These are phyloP conservation scores for Nemophila menziesii DNA, from an alignment of 257 asterid genomes.

Conservation along the genomic window DNA sequence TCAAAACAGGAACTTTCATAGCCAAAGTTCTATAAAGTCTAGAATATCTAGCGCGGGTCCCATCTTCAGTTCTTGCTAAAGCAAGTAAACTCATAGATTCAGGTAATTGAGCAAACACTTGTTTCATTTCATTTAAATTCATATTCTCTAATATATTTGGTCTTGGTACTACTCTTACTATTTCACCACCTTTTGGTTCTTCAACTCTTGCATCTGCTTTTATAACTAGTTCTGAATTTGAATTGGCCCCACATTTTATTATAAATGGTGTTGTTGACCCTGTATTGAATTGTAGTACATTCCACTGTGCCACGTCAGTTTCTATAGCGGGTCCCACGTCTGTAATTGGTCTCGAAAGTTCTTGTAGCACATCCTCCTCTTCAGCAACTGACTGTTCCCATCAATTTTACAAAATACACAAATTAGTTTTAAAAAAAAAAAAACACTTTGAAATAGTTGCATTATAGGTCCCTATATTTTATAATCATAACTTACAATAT, in stretches of 20 bases:
- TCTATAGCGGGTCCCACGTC: conserved; percentile 37
- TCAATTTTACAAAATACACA: not conserved
- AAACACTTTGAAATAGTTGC: too few species aligned
- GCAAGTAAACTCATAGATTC: conserved; percentile 86
- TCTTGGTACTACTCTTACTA: conserved; percentile 72
- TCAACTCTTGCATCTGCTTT: conserved; percentile 84
- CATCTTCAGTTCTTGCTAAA: conserved; percentile 88
- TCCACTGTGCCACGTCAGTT: conserved; percentile 95
- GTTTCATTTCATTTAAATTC: conserved; percentile 76
- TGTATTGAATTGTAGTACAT: conserved; percentile 87
- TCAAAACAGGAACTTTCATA: conserved; percentile 91
- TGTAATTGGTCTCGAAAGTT: conserved; percentile 28
- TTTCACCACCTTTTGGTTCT: conserved; percentile 94
- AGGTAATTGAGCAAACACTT: conserved; percentile 58
- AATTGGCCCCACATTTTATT: conserved; percentile 95
- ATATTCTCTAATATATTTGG: conserved; percentile 61
- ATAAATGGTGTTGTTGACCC: conserved; percentile 88
- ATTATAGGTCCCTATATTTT: too few species aligned
- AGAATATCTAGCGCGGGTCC: conserved; percentile 96
- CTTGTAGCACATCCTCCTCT: conserved; percentile 60
- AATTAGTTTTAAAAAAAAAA: not conserved
- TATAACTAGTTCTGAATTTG: conserved; percentile 72
- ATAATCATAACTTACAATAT: too few species aligned
- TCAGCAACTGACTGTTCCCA: conserved; percentile 54
- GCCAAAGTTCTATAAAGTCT: conserved; percentile 90